Percentiles rank a stretch among this genome's conserved stretches.
phyloP scores from a whole-genome alignment of 1,139 yeast species.

The Suzukiozyma palmioleophila region DNA sequence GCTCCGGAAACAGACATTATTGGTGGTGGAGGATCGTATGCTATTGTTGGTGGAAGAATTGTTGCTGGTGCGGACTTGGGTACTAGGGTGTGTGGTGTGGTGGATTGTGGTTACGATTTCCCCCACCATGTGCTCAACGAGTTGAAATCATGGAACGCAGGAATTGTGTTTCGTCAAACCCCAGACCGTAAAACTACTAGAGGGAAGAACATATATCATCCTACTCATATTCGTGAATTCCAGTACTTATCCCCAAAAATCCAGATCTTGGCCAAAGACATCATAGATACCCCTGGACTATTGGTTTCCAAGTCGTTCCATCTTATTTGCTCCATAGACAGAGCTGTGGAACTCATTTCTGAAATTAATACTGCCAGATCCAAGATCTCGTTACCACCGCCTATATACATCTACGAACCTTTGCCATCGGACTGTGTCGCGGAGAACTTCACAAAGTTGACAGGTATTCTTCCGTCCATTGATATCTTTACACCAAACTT shows the following conservation, averaged over 20 bases:
- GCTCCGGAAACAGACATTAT: constrained; percentile 50
- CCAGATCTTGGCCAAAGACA: constrained; percentile 60
- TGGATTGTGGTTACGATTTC: constrained; percentile 79
- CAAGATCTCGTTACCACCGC: constrained; percentile 12
- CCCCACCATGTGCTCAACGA: constrained; percentile 46
- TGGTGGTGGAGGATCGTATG: constrained; percentile 91
- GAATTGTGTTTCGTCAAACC: constrained; percentile 51
- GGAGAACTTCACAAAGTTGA: constrained; percentile 40
- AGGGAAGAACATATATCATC: constrained; percentile 74
- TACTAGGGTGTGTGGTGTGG: constrained; percentile 54
- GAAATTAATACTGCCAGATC: constrained; percentile 21
- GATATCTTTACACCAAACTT: constrained; percentile 79
- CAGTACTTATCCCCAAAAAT: constrained; percentile 52
- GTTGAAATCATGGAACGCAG: constrained; percentile 59
- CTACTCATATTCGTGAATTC: constrained; percentile 51
- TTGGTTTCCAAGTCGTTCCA: constrained; percentile 52
- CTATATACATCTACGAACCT: constrained; percentile 76
- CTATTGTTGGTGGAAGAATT: constrained; percentile 71
- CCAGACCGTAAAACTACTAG: constrained; percentile 61
- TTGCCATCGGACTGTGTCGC: constrained; percentile 69
- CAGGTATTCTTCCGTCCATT: constrained; percentile 39
- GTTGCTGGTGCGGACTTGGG: constrained; percentile 36
- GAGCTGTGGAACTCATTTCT: constrained; percentile 48
- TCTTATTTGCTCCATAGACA: constrained; percentile 65
- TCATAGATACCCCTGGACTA: constrained; percentile 34